A percentile compares a stretch with the other conserved stretches of the same genome.
Conservation (phyloP, 2,329 filamentous ascomycete species). For the Penicillium sclerotiorum region DNA sequence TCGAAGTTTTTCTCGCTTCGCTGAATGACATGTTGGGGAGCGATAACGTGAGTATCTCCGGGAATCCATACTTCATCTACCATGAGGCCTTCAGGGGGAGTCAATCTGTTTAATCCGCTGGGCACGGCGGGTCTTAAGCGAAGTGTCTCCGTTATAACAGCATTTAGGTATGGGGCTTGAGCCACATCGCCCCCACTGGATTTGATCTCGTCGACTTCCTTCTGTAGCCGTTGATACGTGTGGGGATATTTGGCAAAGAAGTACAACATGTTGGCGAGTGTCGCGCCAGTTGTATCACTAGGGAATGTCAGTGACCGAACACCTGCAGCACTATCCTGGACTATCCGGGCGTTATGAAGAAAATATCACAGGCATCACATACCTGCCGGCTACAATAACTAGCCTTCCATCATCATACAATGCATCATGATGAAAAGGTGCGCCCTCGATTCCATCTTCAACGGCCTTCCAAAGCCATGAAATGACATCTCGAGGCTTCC, state of each 20-base stretch:
- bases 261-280: constrained; percentile 8
- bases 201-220: constrained; percentile 2
- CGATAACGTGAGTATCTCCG: neutral
- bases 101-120: neutral
- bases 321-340: too few relatives aligned
- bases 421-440: constrained; percentile 28
- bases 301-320: neutral
- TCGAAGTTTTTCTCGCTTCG: constrained; percentile 23
- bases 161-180: constrained; percentile 7
- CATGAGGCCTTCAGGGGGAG: neutral
- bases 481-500: constrained; percentile 39
- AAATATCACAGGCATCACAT: neutral
- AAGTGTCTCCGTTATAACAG: neutral
- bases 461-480: constrained; percentile 46
- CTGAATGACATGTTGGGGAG: neutral
- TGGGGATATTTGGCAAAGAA: constrained; percentile 5
- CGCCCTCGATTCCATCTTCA: constrained; percentile 39
- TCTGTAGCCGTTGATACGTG: constrained; percentile 2
- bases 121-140: neutral
- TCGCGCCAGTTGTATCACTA: constrained; percentile 12
- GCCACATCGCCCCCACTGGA: neutral
- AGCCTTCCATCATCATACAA: constrained; percentile 12
- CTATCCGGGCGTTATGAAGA: too few relatives aligned
- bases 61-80: neutral
- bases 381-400: constrained; percentile 14